Evolutionary conservation across 1,284 basidiomycete species (phyloP), one percentile per base, ranked within the genome.

Genomic region (Pseudozyma hubeiensis): DNA sequence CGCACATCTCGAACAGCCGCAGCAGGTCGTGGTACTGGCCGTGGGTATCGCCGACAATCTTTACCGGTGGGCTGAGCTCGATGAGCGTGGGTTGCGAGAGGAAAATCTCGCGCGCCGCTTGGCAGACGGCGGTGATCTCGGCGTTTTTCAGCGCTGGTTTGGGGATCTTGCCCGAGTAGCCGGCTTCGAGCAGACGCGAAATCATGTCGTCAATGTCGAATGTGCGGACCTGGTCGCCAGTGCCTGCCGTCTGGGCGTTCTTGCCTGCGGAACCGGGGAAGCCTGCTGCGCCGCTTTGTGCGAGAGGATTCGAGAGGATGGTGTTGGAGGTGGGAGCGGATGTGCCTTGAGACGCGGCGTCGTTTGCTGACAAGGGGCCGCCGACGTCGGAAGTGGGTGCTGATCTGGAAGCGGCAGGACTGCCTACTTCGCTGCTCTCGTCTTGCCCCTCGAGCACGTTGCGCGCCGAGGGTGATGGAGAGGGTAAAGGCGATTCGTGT

Each of bases 151-250:
- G 88, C 83, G 97, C 90, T 29, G 93, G 93, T 86, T 98, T 99
- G 87, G 91, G 93, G 80, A 98, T 92, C 88, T 99, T 99, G 85
- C 94, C 94, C 16, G 93, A 93, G 85, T 99, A 99, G 6, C 97
- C 97, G 3, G 97, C 94, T 80, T 99, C 96, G 77, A 99, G 88
- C 54, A 99, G 88, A 51, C 96, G 90, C 82, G 92, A 91, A 82
- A 99, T 99, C 93, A 99, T 98, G 85, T 97, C 96, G 86, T 99
- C 97, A 67, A 99, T 91, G 85, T 99, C 97, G 79, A 98, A 88
- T 53, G 90, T 86, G 48, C 81, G 78, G 40, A 81, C 80, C 47
- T 77, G 69, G 40, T 81, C 81, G 40, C 59, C 76, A 16, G 58
- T 68, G 5, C 64, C 53, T 17, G 64, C 48, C n/a, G 64, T 56